A percentile compares a stretch with the other conserved stretches of the same genome.
Conservation (phyloP, 805 yeast genomes). For the Pichia phayaonensis region DNA sequence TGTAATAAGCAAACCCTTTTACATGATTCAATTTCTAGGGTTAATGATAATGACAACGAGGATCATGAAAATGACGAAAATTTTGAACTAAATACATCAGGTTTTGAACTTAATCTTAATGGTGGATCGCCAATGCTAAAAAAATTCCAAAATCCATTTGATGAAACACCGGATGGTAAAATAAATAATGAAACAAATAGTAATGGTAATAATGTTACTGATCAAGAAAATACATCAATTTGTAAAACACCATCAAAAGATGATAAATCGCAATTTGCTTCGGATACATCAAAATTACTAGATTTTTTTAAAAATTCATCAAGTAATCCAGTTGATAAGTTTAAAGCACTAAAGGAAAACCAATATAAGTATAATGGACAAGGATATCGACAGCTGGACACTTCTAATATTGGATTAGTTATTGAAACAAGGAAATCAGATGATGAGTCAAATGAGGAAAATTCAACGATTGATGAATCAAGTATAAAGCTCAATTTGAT, state of each 20-base stretch:
- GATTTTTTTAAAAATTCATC: background rate
- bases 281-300: background rate
- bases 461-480: slow-evolving; percentile 16
- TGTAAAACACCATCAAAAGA: slow-evolving; percentile 5
- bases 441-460: slow-evolving; percentile 6
- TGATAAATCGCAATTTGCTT: background rate
- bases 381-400: slow-evolving; percentile 11
- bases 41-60: background rate
- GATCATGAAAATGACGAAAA: background rate
- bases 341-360: slow-evolving; percentile 19
- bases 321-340: slow-evolving; percentile 17
- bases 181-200: background rate
- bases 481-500: slow-evolving; percentile 19
- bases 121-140: slow-evolving; percentile 20
- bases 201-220: background rate
- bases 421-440: slow-evolving; percentile 14
- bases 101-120: slow-evolving; percentile 5
- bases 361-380: background rate
- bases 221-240: background rate
- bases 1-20: background rate
- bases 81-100: background rate
- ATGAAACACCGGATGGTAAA: slow-evolving; percentile 20
- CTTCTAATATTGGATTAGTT: slow-evolving; percentile 21
- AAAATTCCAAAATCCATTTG: slow-evolving; percentile 33
- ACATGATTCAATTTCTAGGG: background rate